A percentile compares a stretch with the other conserved stretches of the same genome.
Conservation (phyloP, 1,139 yeast genomes). For the Lodderomyces orthopsilosis region DNA sequence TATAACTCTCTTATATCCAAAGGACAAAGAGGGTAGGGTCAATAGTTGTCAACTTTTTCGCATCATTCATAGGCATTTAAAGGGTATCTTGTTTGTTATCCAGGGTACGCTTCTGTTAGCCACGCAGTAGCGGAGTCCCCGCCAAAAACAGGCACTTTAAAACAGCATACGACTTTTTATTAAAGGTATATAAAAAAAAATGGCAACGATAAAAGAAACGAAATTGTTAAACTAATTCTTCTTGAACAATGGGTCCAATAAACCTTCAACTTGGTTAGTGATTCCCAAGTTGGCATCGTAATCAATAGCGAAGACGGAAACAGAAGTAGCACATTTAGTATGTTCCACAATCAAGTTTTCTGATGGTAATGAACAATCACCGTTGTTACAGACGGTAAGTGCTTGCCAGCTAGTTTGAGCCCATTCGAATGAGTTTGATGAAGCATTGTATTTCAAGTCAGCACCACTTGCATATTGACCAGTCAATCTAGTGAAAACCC, state of each 20-base stretch:
- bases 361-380: slow-evolving; percentile 37
- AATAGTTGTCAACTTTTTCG: no score
- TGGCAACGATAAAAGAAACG: slow-evolving; percentile 3
- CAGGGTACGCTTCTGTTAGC: no score
- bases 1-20: no score
- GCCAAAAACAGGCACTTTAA: no score
- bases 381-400: slow-evolving; percentile 27
- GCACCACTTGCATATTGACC: slow-evolving; percentile 31
- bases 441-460: slow-evolving; percentile 31
- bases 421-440: slow-evolving; percentile 23
- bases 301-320: slow-evolving; percentile 41
- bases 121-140: no score
- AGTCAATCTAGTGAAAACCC: slow-evolving; percentile 35
- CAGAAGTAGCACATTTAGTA: slow-evolving; percentile 30
- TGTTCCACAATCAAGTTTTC: slow-evolving; percentile 27
- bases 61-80: no score
- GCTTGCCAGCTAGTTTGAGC: slow-evolving; percentile 17
- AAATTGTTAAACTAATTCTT: not conserved
- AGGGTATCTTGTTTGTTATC: no score
- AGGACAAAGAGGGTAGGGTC: no score
- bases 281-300: slow-evolving; percentile 37
- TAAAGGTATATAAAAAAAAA: not conserved
- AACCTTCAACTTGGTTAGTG: slow-evolving; percentile 23
- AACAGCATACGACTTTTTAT: not conserved
- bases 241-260: slow-evolving; percentile 22